Percentiles rank a stretch among this genome's conserved stretches.
Evolutionary conservation across 768 basidiomycete species (phyloP).

Genomic region (Suillus lakei): DNA sequence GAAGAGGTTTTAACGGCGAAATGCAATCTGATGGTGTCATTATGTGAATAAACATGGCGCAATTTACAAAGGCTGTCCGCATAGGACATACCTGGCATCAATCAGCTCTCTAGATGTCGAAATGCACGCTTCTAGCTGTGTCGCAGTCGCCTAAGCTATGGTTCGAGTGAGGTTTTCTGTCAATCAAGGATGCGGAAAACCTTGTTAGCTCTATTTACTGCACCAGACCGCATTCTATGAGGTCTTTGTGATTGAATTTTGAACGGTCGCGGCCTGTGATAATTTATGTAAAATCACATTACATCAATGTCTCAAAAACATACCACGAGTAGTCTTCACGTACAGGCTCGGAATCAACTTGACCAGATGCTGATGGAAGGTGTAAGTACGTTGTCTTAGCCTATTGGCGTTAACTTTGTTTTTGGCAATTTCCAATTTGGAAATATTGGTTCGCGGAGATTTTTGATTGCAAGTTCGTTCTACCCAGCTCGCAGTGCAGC

Average conservation of each 20-base stretch:
- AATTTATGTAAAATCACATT: neutral
- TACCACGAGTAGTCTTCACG: neutral
- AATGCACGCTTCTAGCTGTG: conserved; percentile 24
- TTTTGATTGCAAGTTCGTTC: neutral
- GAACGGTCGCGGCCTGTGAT: neutral
- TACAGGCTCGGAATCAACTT: neutral
- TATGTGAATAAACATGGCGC: neutral
- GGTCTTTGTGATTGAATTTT: neutral
- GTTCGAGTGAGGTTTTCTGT: conserved; percentile 8
- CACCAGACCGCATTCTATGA: conserved; percentile 22
- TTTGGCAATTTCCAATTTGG: conserved; percentile 1
- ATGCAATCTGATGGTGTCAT: conserved; percentile 20
- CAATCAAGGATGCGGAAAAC: conserved; percentile 22
- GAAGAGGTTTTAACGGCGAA: conserved; percentile 30
- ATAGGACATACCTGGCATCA: conserved; percentile 22
- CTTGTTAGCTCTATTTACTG: conserved; percentile 38
- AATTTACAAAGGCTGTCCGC: neutral
- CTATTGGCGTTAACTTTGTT: neutral
- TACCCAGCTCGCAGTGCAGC: neutral
- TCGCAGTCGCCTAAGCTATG: conserved; percentile 24
- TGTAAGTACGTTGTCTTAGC: neutral
- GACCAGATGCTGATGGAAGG: neutral
- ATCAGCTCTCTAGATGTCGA: conserved; percentile 10
- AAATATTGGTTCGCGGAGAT: neutral
- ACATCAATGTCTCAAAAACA: neutral